These are phyloP conservation scores for Dryadomyces quercus-mongolicae DNA, from an alignment of 2,329 filamentous ascomycete species.

Conservation along the genomic window DNA sequence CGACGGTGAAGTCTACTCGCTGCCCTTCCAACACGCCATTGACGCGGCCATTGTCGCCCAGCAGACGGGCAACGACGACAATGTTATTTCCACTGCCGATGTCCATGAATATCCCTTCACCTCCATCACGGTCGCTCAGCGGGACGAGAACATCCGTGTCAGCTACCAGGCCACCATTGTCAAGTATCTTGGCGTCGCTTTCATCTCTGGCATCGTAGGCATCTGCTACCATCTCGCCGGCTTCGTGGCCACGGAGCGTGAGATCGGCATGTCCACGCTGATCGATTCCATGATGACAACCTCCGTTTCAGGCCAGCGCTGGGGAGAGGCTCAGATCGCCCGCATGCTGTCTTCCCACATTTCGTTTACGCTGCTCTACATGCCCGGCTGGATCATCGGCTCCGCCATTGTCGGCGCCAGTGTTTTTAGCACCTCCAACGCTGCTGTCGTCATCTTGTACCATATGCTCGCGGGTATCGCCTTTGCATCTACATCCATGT, in stretches of 20 bases:
- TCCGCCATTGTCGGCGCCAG: constrained; percentile 50
- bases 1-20: constrained; percentile 59
- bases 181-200: constrained; percentile 64
- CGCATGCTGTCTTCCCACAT: constrained; percentile 71
- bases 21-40: constrained; percentile 70
- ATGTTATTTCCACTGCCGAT: constrained; percentile 13
- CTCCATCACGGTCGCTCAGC: constrained; percentile 53
- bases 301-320: constrained; percentile 35
- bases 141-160: constrained; percentile 50
- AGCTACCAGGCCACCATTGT: constrained; percentile 64
- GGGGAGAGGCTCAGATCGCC: constrained; percentile 60
- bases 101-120: constrained; percentile 65
- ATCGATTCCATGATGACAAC: constrained; percentile 89
- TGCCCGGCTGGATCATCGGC: constrained; percentile 73
- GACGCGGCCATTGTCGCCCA: constrained; percentile 57
- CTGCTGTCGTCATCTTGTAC: constrained; percentile 57
- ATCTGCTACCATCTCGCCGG: constrained; percentile 81
- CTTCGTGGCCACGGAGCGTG: constrained; percentile 73
- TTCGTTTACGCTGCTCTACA: constrained; percentile 67
- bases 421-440: constrained; percentile 52
- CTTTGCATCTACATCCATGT: constrained; percentile 66
- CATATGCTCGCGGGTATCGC: constrained; percentile 67
- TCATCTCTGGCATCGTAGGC: constrained; percentile 68
- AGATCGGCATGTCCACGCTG: constrained; percentile 76
- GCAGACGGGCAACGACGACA: constrained; percentile 18